Conservation (phyloP, 208 protist genomes). For the Trypanosoma cruzi region DNA sequence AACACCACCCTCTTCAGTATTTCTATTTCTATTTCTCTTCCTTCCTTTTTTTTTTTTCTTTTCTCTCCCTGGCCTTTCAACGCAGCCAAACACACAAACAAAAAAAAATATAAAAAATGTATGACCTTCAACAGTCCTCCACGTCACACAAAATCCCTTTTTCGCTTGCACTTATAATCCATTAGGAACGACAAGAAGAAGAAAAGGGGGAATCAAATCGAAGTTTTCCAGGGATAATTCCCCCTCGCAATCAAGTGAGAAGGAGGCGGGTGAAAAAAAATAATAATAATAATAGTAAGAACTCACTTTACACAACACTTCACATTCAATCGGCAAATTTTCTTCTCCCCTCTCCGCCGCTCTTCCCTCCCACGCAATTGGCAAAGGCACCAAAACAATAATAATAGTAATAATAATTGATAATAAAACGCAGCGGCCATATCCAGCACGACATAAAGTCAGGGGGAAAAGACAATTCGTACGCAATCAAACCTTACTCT, state of each 20-base stretch:
- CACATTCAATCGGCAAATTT: neutral
- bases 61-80: neutral
- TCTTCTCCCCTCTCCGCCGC: too few species aligned
- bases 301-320: neutral
- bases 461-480: too few species aligned
- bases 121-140: neutral
- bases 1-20: neutral
- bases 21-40: neutral
- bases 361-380: too few species aligned
- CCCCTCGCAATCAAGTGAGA: too few species aligned
- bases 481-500: too few species aligned
- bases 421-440: too few species aligned
- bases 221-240: neutral
- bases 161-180: neutral
- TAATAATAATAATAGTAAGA: too few species aligned
- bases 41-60: neutral
- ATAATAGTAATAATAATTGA: too few species aligned
- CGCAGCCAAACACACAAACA: neutral
- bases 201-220: neutral
- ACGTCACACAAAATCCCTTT: neutral
- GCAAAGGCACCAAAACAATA: too few species aligned
- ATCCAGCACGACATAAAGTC: too few species aligned
- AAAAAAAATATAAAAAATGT: neutral
- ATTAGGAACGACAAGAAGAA: neutral
- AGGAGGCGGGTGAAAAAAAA: too few species aligned